phyloP scores from a whole-genome alignment of 139 green algal species.

The Haematococcus lacustris region DNA sequence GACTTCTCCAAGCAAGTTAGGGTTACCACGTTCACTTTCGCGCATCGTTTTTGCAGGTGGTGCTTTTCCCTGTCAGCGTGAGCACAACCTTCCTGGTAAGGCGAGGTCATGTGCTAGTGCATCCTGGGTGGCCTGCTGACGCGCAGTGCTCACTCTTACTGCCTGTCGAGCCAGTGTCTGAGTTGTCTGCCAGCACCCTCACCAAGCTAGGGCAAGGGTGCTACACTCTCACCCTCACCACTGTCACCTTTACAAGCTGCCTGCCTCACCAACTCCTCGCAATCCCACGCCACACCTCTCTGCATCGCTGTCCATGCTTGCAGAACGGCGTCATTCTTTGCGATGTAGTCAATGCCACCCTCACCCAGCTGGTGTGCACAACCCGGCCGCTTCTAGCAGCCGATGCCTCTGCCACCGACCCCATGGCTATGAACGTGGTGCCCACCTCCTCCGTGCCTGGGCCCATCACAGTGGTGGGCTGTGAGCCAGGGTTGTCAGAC shows the following conservation, averaged over 20 bases:
- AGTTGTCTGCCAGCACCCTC: background rate
- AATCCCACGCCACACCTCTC: background rate
- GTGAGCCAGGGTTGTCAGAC: slow-evolving; percentile 1
- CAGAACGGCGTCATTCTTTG: slow-evolving; percentile 15
- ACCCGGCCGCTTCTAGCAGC: slow-evolving; percentile 4
- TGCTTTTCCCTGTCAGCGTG: slow-evolving; percentile 3
- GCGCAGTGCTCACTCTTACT: too few species aligned
- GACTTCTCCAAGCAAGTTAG: too few species aligned
- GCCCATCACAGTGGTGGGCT: slow-evolving; percentile 5
- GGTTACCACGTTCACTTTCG: background rate
- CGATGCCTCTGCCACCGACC: slow-evolving; percentile 2
- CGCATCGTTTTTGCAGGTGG: too few species aligned
- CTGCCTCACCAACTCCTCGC: too few species aligned
- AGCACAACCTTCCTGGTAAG: slow-evolving; percentile 12
- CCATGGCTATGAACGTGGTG: background rate
- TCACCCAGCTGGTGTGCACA: slow-evolving; percentile 4
- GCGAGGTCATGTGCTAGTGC: too few species aligned
- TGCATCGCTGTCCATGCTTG: too few species aligned
- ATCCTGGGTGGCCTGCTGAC: too few species aligned
- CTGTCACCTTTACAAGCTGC: background rate
- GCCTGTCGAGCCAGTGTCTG: too few species aligned
- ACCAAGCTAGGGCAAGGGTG: too few species aligned
- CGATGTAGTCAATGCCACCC: slow-evolving; percentile 2
- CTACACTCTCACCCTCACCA: too few species aligned
- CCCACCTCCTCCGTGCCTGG: background rate